Percentiles rank a stretch among this genome's conserved stretches.
These are phyloP conservation scores for Rhizophora apiculata DNA, from an alignment of 345 rosid species.

Conservation along the genomic window DNA sequence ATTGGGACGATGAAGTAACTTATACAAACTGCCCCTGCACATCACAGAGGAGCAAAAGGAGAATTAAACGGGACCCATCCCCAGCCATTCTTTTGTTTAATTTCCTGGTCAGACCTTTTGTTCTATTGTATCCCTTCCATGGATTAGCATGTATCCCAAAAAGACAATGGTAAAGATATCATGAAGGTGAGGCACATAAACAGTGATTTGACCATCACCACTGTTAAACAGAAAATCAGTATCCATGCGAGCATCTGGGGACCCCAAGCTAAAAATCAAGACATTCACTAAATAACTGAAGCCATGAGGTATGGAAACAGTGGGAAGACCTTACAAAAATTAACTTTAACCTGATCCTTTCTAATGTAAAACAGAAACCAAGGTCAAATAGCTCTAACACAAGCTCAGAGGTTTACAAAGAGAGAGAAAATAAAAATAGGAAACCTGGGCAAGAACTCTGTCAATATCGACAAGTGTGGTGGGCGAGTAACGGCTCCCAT, in stretches of 20 bases:
- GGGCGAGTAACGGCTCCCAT: slow-evolving; percentile 97
- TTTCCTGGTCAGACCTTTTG: neutral
- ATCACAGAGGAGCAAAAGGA: neutral
- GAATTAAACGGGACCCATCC: neutral
- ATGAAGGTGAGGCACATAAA: neutral
- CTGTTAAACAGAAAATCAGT: neutral
- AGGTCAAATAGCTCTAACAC: neutral
- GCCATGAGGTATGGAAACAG: neutral
- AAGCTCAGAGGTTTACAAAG: neutral
- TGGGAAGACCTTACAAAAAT: neutral
- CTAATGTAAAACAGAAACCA: too few species aligned
- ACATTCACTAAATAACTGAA: neutral
- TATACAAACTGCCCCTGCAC: slow-evolving; percentile 92
- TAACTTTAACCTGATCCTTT: too few species aligned
- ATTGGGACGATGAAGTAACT: slow-evolving; percentile 79
- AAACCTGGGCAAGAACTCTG: slow-evolving; percentile 97
- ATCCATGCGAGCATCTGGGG: neutral
- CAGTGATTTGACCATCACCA: neutral
- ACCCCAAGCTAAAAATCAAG: neutral
- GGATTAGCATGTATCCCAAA: neutral
- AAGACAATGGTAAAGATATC: neutral
- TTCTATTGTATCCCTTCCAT: neutral
- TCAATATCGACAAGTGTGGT: slow-evolving; percentile 89
- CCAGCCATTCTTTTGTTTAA: neutral
- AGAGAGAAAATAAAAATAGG: slow-evolving; percentile 15